Base-by-base conservation (phyloP, 441 rosid genomes). In the Lepidium campestre region DNA sequence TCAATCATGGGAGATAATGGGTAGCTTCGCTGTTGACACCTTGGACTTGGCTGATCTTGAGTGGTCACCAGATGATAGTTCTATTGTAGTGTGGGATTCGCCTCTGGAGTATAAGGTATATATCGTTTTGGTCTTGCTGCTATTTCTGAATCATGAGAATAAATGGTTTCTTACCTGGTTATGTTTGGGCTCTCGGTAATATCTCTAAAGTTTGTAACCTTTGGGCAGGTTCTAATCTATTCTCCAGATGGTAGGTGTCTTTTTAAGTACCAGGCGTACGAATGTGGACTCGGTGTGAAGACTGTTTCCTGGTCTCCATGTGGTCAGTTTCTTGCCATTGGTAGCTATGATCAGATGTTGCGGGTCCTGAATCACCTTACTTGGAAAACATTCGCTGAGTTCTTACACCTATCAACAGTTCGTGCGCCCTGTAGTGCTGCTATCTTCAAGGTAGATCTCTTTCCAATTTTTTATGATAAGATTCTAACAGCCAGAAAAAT, bases 301-400 rank as follows among this genome's bases (percentile, higher is more conserved):
- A 82, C 81, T 62, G 86, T 91, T 67, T 85, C 92, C 15, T 94
- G 99, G 97, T 94, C 99, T 65, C 96, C 99, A 11, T 94, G 92
- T 78, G 97, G 98, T 46, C 96, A 89, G 78, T 94, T 82, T 85
- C 84, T 91, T 76, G 99, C 97, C 0, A 83, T 91, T 36, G 97
- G 97, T 63, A 93, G 98, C 80, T 93, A 86, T 63, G 98, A 93
- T 72, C 98, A 93, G 78, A 91, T 91, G 92, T 68, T 94, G 70
- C 86, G 99, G 37, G 84, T 91, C 71, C 79, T 91, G 48, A 86
- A 84, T 78, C 97, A 94, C 81, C 81, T 94, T 44, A 89, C 97
- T 7, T 89, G 98, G 99, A 94, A 89, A 80, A 89, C 94, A n/a
- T 94, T 94, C 71, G 98, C 98, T 14, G 99, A 94, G 76, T 91